A percentile compares a stretch with the other conserved stretches of the same genome.
These are phyloP conservation scores for Coffea canephora DNA, from an alignment of 257 asterid species.

Conservation along the genomic window DNA sequence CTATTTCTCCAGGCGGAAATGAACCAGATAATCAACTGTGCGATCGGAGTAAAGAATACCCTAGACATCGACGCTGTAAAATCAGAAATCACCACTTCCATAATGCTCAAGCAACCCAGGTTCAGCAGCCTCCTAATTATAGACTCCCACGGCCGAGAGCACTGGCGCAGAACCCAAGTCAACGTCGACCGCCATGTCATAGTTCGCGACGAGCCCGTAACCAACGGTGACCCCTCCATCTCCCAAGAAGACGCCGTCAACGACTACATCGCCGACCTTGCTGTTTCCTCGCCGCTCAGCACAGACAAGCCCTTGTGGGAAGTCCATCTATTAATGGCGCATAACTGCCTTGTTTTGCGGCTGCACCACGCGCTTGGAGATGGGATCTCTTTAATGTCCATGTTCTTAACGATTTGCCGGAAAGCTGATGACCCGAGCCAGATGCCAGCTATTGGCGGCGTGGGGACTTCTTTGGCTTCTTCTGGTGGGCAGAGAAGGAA, in stretches of 20 bases:
- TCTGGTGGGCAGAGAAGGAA: constrained; percentile 5
- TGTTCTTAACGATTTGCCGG: constrained; percentile 53
- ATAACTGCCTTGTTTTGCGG: constrained; percentile 49
- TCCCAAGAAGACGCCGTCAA: constrained; percentile 55
- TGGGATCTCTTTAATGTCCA: constrained; percentile 58
- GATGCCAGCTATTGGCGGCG: constrained; percentile 26
- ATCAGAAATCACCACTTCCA: constrained; percentile 33
- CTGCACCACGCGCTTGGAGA: constrained; percentile 83
- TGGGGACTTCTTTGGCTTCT: constrained; percentile 22
- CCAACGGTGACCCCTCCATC: constrained; percentile 23
- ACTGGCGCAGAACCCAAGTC: constrained; percentile 54
- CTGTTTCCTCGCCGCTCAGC: constrained; percentile 52
- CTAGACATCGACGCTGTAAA: constrained; percentile 42
- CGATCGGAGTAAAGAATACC: constrained; percentile 32
- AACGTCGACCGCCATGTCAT: constrained; percentile 57
- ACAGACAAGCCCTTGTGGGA: constrained; percentile 75
- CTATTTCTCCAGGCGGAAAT: constrained; percentile 46
- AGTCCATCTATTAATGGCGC: constrained; percentile 54
- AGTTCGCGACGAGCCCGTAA: constrained; percentile 29
- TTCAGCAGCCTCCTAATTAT: constrained; percentile 63
- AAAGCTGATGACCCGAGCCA: constrained; percentile 41
- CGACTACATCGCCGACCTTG: constrained; percentile 50
- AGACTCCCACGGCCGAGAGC: constrained; percentile 52
- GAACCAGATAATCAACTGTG: constrained; percentile 48
- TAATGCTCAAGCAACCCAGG: constrained; percentile 54